Evolutionary conservation across 2,329 filamentous ascomycete genomes (phyloP).

Genomic region (Cordyceps javanica): DNA sequence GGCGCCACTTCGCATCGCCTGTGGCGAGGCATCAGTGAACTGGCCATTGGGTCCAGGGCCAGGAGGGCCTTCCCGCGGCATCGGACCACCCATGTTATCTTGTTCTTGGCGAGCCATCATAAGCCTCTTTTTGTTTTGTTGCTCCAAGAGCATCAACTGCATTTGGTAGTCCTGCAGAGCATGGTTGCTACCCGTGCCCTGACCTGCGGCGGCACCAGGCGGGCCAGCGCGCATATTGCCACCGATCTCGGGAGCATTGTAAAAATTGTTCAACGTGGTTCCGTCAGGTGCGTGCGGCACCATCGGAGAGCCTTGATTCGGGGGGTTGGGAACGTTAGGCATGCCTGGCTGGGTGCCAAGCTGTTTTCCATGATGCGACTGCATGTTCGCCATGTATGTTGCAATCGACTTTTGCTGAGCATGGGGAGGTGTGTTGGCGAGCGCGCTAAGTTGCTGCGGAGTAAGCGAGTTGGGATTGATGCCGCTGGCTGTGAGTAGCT

Average conservation of each 20-base stretch:
- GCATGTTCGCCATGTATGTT: conserved; percentile 78
- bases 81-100: conserved; percentile 46
- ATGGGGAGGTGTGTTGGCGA: conserved; percentile 47
- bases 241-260: conserved; percentile 57
- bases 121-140: conserved; percentile 80
- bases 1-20: conserved; percentile 60
- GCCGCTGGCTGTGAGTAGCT: conserved; percentile 61
- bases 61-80: conserved; percentile 45
- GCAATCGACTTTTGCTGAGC: conserved; percentile 79
- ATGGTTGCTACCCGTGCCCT: conserved; percentile 58
- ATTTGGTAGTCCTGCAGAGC: conserved; percentile 84
- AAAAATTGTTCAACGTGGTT: conserved; percentile 49
- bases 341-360: conserved; percentile 71
- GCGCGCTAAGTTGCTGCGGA: conserved; percentile 66
- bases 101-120: conserved; percentile 80
- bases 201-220: conserved; percentile 38
- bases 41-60: conserved; percentile 54
- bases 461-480: conserved; percentile 71
- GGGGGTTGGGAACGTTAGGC: conserved; percentile 64
- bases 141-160: conserved; percentile 80
- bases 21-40: conserved; percentile 66
- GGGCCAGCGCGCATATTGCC: conserved; percentile 53
- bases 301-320: conserved; percentile 76
- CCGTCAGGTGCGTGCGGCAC: conserved; percentile 67
- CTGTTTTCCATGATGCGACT: conserved; percentile 74